Evolutionary conservation across 1,139 yeast genomes (phyloP).

Genomic region (Debaryomycetaceae sp.): DNA sequence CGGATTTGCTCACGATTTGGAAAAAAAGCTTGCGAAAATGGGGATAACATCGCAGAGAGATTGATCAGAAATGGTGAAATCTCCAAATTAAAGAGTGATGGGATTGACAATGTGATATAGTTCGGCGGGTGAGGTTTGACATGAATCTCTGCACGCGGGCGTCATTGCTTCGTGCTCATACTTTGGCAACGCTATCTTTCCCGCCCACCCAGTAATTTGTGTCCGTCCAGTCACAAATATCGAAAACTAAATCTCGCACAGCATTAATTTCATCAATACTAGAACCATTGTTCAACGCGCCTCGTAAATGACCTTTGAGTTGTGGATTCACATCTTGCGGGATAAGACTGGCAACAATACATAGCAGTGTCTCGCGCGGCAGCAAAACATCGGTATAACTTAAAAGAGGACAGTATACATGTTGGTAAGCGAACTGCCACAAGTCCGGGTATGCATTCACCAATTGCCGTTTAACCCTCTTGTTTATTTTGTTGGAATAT

Average conservation of each 20-base stretch:
- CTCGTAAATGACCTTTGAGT: conserved; percentile 78
- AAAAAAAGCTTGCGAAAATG: conserved; percentile 33
- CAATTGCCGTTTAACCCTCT: conserved; percentile 59
- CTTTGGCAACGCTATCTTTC: conserved; percentile 49
- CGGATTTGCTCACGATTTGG: conserved; percentile 36
- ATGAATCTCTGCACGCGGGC: no score
- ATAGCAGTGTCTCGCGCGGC: conserved; percentile 65
- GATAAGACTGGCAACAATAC: conserved; percentile 68
- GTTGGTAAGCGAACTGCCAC: conserved; percentile 60
- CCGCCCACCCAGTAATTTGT: conserved; percentile 40
- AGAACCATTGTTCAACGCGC: conserved; percentile 76
- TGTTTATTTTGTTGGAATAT: conserved; percentile 60
- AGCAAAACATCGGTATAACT: conserved; percentile 54
- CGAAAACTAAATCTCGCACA: conserved; percentile 51
- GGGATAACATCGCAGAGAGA: conserved; percentile 6
- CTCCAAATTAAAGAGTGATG: background rate
- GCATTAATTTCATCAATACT: conserved; percentile 51
- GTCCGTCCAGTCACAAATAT: conserved; percentile 69
- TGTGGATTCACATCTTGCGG: conserved; percentile 97
- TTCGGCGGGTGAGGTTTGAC: no score
- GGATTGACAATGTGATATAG: no score
- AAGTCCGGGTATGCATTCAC: conserved; percentile 73
- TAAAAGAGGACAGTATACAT: conserved; percentile 69
- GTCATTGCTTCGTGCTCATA: no score
- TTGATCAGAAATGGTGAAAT: background rate